Evolutionary conservation across 352 stramenopile genomes (phyloP).

Genomic region (Phytophthora brassicae): DNA sequence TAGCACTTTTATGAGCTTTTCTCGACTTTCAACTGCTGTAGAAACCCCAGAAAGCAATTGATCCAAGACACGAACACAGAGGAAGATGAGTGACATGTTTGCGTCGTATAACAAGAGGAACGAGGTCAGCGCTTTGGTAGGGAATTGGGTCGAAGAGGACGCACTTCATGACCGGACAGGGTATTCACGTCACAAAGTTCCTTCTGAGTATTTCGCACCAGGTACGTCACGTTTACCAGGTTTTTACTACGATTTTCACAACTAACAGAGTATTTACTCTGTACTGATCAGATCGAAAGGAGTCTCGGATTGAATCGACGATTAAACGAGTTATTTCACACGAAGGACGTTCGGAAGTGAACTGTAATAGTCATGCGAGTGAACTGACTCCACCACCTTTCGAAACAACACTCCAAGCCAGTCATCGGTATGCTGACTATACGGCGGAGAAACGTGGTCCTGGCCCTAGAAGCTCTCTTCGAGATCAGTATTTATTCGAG

Average conservation of each 20-base stretch:
- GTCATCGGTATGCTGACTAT: conserved; percentile 46
- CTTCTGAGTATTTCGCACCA: conserved; percentile 32
- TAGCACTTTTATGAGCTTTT: conserved; percentile 22
- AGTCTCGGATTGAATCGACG: conserved; percentile 47
- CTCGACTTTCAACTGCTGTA: neutral
- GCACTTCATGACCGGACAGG: conserved; percentile 62
- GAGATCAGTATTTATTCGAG: conserved; percentile 46
- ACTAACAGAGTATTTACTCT: neutral
- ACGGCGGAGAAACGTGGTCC: conserved; percentile 28
- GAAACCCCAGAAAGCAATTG: conserved; percentile 8
- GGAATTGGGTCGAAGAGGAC: conserved; percentile 87
- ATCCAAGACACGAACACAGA: conserved; percentile 3
- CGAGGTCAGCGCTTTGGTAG: conserved; percentile 66
- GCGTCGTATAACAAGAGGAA: conserved; percentile 85
- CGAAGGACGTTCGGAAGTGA: conserved; percentile 21
- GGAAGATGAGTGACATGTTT: conserved; percentile 38
- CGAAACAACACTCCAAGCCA: conserved; percentile 66
- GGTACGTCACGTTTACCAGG: conserved; percentile 12
- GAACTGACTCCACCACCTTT: conserved; percentile 31
- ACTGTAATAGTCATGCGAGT: conserved; percentile 35
- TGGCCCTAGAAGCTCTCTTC: conserved; percentile 45
- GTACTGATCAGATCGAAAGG: conserved; percentile 38
- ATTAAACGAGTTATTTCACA: conserved; percentile 57
- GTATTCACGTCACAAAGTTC: conserved; percentile 59
- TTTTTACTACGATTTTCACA: neutral